These are phyloP conservation scores for Alternaria panax DNA, from an alignment of 2,329 filamentous ascomycete species.

Conservation along the genomic window DNA sequence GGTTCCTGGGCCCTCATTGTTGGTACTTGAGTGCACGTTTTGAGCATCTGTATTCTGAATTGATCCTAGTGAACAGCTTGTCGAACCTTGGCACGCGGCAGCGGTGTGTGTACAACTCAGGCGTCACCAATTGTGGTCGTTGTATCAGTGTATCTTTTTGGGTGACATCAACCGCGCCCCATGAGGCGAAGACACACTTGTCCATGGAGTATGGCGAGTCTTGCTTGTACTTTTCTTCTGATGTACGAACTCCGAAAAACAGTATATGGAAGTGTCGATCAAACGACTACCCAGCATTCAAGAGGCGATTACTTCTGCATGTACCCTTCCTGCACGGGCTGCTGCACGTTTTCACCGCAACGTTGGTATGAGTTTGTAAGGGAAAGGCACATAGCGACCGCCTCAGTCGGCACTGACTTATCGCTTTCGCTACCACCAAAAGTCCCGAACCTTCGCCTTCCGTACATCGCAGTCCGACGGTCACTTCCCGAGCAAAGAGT, in stretches of 20 bases:
- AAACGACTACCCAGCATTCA: conserved; percentile 4
- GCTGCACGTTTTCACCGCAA: conserved; percentile 9
- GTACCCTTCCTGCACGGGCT: conserved; percentile 3
- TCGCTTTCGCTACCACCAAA: not conserved
- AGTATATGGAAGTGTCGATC: not conserved
- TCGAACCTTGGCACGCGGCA: conserved; percentile 1
- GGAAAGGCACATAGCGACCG: not conserved
- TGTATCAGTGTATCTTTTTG: conserved; percentile 13
- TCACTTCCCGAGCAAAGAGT: not conserved
- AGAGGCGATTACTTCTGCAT: not conserved
- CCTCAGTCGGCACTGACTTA: not conserved
- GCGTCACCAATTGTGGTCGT: conserved; percentile 11
- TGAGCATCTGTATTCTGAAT: not conserved
- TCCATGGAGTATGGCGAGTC: conserved; percentile 1
- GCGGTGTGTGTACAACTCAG: conserved; percentile 16
- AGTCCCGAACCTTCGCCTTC: not conserved
- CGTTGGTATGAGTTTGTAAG: not conserved
- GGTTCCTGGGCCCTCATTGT: not conserved
- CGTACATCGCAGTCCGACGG: not conserved
- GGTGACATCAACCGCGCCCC: conserved; percentile 14
- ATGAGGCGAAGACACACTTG: conserved; percentile 2
- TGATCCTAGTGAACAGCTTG: not conserved
- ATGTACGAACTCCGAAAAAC: not conserved
- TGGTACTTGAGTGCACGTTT: conserved; percentile 4
- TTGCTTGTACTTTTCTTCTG: not conserved